These are phyloP conservation scores for Trichophyton verrucosum DNA, from an alignment of 2,329 filamentous ascomycete genomes.

Conservation along the genomic window DNA sequence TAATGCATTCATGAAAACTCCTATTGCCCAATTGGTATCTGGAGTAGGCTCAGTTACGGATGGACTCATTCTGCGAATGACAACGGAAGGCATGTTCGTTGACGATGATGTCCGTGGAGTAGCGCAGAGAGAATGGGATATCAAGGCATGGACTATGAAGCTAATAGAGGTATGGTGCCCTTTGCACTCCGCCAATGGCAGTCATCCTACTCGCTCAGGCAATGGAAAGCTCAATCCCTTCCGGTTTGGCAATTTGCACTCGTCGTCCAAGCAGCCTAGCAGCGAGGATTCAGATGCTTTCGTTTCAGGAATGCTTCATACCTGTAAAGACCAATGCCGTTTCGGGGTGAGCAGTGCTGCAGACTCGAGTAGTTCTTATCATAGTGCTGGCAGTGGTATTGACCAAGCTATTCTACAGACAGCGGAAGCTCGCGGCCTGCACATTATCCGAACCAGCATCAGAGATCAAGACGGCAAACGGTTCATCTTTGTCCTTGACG, in stretches of 20 bases:
- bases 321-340: conserved; percentile 54
- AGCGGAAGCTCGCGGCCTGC: conserved; percentile 36
- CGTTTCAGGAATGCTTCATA: conserved; percentile 48
- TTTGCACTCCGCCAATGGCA: conserved; percentile 41
- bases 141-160: conserved; percentile 96
- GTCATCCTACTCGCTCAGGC: conserved; percentile 20
- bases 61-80: conserved; percentile 80
- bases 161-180: conserved; percentile 76
- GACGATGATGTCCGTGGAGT: conserved; percentile 88
- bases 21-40: conserved; percentile 76
- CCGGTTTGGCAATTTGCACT: conserved; percentile 36
- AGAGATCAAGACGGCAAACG: conserved; percentile 49
- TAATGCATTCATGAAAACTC: conserved; percentile 76
- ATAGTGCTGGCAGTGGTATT: conserved; percentile 17
- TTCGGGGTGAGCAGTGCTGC: conserved; percentile 31
- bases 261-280: conserved; percentile 42
- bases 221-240: conserved; percentile 23
- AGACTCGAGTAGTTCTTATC: conserved; percentile 24
- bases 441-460: conserved; percentile 46
- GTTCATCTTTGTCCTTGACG: conserved; percentile 49
- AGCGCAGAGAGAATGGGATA: conserved; percentile 94
- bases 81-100: conserved; percentile 89
- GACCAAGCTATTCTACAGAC: conserved; percentile 24
- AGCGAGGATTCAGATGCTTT: conserved; percentile 57
- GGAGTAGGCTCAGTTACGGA: conserved; percentile 79